Evolutionary conservation across 371 early-diverging fungal genomes (phyloP).

Genomic region (Apophysomyces variabilis): DNA sequence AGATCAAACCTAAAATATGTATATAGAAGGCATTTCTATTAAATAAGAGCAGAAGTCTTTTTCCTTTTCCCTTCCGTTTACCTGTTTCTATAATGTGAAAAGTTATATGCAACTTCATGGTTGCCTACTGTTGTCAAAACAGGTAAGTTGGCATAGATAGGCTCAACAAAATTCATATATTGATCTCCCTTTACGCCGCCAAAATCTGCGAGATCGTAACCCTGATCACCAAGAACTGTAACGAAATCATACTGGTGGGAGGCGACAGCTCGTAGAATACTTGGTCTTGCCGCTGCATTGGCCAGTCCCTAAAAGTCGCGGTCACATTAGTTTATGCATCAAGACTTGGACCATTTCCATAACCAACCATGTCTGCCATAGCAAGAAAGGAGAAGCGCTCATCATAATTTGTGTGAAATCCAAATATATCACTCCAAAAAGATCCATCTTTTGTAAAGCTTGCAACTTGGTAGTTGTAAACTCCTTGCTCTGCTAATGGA

Average conservation of each 20-base stretch:
- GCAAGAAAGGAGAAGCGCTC: conserved; percentile 27
- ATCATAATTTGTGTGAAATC: conserved; percentile 21
- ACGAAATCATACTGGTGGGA: conserved; percentile 37
- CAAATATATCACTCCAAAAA: conserved; percentile 17
- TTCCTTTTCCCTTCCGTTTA: neutral
- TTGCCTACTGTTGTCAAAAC: conserved; percentile 29
- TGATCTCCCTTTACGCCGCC: conserved; percentile 32
- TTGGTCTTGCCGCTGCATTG: conserved; percentile 34
- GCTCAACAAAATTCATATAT: conserved; percentile 36
- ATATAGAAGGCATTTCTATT: neutral
- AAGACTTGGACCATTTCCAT: neutral
- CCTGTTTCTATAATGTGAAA: conserved; percentile 30
- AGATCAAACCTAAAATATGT: conserved; percentile 19
- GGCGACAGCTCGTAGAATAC: conserved; percentile 20
- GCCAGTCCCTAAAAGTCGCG: conserved; percentile 29
- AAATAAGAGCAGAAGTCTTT: neutral
- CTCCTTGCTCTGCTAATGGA: conserved; percentile 20
- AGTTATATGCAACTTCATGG: conserved; percentile 32
- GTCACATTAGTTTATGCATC: neutral
- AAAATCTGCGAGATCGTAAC: conserved; percentile 34
- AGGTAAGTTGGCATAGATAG: conserved; percentile 27
- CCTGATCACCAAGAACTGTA: conserved; percentile 37
- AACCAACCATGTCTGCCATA: conserved; percentile 33
- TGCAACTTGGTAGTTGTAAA: conserved; percentile 37
- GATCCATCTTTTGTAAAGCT: neutral